Conservation (phyloP, 768 basidiomycete species). For the Astraeus odoratus region DNA sequence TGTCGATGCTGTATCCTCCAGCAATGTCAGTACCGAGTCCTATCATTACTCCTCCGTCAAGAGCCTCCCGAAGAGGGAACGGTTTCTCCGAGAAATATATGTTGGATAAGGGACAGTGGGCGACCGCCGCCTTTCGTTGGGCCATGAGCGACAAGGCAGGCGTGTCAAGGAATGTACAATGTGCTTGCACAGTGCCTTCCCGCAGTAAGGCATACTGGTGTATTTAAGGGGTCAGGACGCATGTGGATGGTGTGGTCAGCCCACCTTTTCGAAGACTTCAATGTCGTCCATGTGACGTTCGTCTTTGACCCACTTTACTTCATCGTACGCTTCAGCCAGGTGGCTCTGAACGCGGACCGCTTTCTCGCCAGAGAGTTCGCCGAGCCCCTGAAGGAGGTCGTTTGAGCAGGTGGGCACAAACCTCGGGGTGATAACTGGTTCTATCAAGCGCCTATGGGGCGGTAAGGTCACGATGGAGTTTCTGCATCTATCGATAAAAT, state of each 20-base stretch:
- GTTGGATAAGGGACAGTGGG: slow-evolving; percentile 88
- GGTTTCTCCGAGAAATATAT: slow-evolving; percentile 74
- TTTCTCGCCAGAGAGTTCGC: slow-evolving; percentile 40
- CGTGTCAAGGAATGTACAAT: slow-evolving; percentile 74
- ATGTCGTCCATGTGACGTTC: slow-evolving; percentile 63
- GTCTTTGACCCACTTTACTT: slow-evolving; percentile 62
- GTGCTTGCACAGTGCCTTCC: slow-evolving; percentile 69
- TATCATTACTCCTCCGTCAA: slow-evolving; percentile 54
- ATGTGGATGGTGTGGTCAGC: not conserved
- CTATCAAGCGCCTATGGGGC: slow-evolving; percentile 45
- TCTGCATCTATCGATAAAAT: slow-evolving; percentile 51
- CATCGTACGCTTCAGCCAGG: slow-evolving; percentile 72
- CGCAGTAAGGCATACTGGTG: slow-evolving; percentile 55
- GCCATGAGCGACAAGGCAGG: slow-evolving; percentile 47
- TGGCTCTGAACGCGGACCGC: slow-evolving; percentile 71
- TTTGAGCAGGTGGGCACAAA: slow-evolving; percentile 87
- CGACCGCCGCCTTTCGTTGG: slow-evolving; percentile 51
- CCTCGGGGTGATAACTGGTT: slow-evolving; percentile 83
- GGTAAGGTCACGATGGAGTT: slow-evolving; percentile 35
- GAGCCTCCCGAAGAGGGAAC: slow-evolving; percentile 65
- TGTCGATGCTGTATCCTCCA: slow-evolving; percentile 76
- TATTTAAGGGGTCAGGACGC: not conserved
- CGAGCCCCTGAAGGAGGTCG: slow-evolving; percentile 57
- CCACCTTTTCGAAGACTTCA: slow-evolving; percentile 66
- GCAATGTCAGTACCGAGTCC: slow-evolving; percentile 85